These are phyloP conservation scores for Psidium guajava DNA, from an alignment of 345 rosid genomes.

Conservation along the genomic window DNA sequence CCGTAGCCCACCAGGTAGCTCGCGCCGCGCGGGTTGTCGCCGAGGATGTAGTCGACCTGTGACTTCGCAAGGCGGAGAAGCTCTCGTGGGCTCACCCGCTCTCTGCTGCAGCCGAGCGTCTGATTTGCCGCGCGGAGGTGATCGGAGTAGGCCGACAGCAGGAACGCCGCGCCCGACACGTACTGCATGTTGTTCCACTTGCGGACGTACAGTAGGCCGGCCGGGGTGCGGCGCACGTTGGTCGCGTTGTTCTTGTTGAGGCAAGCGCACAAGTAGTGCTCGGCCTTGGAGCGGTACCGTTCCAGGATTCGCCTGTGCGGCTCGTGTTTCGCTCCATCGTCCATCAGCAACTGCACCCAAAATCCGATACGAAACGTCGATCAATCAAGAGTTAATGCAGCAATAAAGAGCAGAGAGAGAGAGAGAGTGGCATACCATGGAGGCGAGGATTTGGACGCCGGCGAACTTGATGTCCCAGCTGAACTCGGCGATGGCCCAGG, in stretches of 20 bases:
- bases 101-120: conserved; percentile 16
- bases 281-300: conserved; percentile 33
- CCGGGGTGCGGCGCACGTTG: conserved; percentile 47
- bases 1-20: conserved; percentile 63
- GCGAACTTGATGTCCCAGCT: conserved; percentile 76
- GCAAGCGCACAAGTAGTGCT: conserved; percentile 42
- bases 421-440: conserved; percentile 15
- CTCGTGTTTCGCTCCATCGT: conserved; percentile 6
- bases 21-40: conserved; percentile 42
- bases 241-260: conserved; percentile 25
- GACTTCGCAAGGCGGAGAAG: conserved; percentile 27
- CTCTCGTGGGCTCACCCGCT: conserved; percentile 15
- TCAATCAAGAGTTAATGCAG: background rate
- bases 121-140: conserved; percentile 18
- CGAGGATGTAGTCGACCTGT: conserved; percentile 52
- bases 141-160: conserved; percentile 40
- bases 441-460: conserved; percentile 45
- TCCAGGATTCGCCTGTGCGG: conserved; percentile 10
- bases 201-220: conserved; percentile 38
- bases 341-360: conserved; percentile 16
- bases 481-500: conserved; percentile 62
- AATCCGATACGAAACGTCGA: background rate
- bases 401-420: background rate
- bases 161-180: conserved; percentile 35
- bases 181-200: conserved; percentile 73